These are phyloP conservation scores for Setomelanomma holmii DNA, from an alignment of 2,329 filamentous ascomycete species.

Conservation along the genomic window DNA sequence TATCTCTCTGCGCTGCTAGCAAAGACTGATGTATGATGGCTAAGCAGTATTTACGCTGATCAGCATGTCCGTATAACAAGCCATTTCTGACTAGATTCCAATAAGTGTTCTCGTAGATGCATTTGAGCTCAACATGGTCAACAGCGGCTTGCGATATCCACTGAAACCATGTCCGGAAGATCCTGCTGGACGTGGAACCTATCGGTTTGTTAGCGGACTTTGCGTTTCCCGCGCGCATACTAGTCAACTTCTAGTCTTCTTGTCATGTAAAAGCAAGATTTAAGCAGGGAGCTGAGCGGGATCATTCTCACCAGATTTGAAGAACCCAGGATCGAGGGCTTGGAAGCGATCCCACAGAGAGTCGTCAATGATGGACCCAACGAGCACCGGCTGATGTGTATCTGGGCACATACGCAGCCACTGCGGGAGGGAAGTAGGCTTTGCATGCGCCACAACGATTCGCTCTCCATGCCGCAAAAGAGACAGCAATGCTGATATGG, in stretches of 20 bases:
- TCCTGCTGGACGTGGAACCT: slow-evolving; percentile 18
- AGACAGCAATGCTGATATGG: slow-evolving; percentile 36
- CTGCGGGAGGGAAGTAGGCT: background rate
- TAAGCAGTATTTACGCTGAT: slow-evolving; percentile 56
- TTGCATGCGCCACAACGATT: slow-evolving; percentile 8
- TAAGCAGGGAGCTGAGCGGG: background rate
- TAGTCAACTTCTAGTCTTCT: no score
- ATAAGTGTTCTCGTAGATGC: slow-evolving; percentile 43
- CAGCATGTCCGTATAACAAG: slow-evolving; percentile 52
- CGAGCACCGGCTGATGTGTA: slow-evolving; percentile 5
- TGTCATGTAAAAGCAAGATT: background rate
- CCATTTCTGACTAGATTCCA: slow-evolving; percentile 51
- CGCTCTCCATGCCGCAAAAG: slow-evolving; percentile 12
- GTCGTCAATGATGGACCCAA: slow-evolving; percentile 19
- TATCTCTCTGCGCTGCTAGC: slow-evolving; percentile 31
- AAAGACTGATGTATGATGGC: slow-evolving; percentile 54
- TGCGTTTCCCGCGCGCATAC: no score
- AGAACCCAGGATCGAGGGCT: slow-evolving; percentile 24
- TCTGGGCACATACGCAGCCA: slow-evolving; percentile 8
- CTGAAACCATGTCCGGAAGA: slow-evolving; percentile 47
- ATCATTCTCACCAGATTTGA: slow-evolving; percentile 9
- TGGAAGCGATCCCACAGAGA: slow-evolving; percentile 33
- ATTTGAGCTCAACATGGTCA: slow-evolving; percentile 24
- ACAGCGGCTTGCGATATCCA: slow-evolving; percentile 36
- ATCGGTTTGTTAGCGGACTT: background rate